Evolutionary conservation across 331 rosid species (phyloP), one percentile per base, ranked within the genome.

Genomic region (Stylosanthes scabra): DNA sequence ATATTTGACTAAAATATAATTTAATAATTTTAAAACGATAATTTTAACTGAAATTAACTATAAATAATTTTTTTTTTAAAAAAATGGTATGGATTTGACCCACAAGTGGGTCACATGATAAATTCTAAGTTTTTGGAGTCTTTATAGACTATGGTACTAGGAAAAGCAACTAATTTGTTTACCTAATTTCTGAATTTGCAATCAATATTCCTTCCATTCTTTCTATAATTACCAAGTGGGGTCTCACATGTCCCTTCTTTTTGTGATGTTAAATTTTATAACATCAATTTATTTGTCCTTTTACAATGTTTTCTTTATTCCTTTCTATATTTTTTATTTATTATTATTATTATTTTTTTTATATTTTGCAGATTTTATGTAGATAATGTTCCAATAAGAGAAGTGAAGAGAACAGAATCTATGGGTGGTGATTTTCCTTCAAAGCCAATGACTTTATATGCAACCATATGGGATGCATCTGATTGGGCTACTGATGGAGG

Each of bases 401-500:
- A 86, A 83, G 65, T 91, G 5, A 84, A 84, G 88, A 82, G 88
- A 82, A 86, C 93, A 80, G 75, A 85, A 58, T 80, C 93, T 0
- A 87, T 91, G 96, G 93, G 97, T 45, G 97, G 97, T 68, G 97
- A 90, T 72, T 94, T 88, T 68, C 99, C 99, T 7, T 73, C 97
- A 46, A 94, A 94, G 86, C 91, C 97, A 72, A 94, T 94, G 99
- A 88, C 96, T 55, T 66, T 94, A 59, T 91, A 91, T 82, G 96
- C 96, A 9, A 94, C 99, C 66, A 91, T 94, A 78, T 94, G 99
- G 99, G 99, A 94, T 86, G 99, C 85, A 61, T 94, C 99, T 27
- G 85, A 78, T 74, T 94, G 99, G 99, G 99, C 97, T 20, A 94
- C 99, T 66, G 90, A 94, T 81, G 99, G 97, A 10, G 99, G 99